These are phyloP conservation scores for Pseudognaphalium luteoalbum DNA, from an alignment of 129 eudicot species.

Conservation along the genomic window DNA sequence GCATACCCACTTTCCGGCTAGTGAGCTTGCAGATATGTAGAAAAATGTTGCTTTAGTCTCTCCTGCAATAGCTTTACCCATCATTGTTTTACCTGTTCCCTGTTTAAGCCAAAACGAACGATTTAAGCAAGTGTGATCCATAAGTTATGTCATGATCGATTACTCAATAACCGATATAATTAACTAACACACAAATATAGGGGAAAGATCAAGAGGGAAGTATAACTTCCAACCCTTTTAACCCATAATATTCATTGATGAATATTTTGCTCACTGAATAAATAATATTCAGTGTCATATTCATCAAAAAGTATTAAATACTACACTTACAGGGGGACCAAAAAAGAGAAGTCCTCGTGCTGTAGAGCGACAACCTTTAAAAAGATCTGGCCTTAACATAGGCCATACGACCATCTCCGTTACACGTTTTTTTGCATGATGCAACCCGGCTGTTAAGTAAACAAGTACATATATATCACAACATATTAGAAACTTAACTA, in stretches of 20 bases:
- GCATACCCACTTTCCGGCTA: background rate
- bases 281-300: too few species aligned
- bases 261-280: too few species aligned
- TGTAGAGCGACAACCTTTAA: slow-evolving; percentile 85
- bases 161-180: too few species aligned
- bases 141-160: too few species aligned
- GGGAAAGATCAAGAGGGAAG: too few species aligned
- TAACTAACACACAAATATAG: too few species aligned
- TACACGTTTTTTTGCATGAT: slow-evolving; percentile 88
- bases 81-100: slow-evolving; percentile 3
- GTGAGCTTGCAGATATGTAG: background rate
- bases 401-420: slow-evolving; percentile 94
- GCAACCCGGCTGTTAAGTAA: slow-evolving; percentile 60
- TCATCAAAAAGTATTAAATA: too few species aligned
- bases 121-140: too few species aligned
- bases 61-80: slow-evolving; percentile 1
- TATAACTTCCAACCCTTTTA: too few species aligned
- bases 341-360: too few species aligned
- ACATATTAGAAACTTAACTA: too few species aligned
- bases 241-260: too few species aligned
- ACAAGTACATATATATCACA: background rate
- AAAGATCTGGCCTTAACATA: slow-evolving; percentile 80
- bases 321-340: slow-evolving; percentile 71
- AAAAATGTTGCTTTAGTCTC: slow-evolving; percentile 3
- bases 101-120: background rate